These are phyloP conservation scores for Sporobolomyces pararoseus DNA, from an alignment of 768 basidiomycete species.

Conservation along the genomic window DNA sequence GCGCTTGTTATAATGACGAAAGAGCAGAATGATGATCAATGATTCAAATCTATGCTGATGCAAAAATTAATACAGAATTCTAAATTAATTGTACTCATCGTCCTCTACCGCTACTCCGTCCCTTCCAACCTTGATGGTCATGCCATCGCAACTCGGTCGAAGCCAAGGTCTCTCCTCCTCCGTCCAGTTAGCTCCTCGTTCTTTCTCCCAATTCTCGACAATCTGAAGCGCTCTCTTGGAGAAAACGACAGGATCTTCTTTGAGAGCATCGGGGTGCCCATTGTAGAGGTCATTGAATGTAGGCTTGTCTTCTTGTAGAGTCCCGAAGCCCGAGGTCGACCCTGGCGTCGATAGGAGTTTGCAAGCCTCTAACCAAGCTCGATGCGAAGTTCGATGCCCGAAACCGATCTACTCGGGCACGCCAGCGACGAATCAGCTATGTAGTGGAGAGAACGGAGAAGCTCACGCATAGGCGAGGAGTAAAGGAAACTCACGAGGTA, in stretches of 20 bases:
- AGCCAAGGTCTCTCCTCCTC: slow-evolving; percentile 28
- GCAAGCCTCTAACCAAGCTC: slow-evolving; percentile 19
- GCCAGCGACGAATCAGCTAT: background rate
- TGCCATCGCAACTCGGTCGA: slow-evolving; percentile 36
- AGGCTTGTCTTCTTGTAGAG: background rate
- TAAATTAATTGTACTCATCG: slow-evolving; percentile 27
- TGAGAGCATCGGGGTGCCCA: background rate
- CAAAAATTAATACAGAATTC: too few species aligned
- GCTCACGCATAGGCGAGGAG: background rate
- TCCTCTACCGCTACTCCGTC: slow-evolving; percentile 7
- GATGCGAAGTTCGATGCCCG: slow-evolving; percentile 39
- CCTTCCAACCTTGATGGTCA: slow-evolving; percentile 17
- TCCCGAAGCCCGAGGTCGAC: slow-evolving; percentile 1
- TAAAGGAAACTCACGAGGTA: slow-evolving; percentile 66
- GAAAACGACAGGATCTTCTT: slow-evolving; percentile 24
- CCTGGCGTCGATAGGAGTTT: slow-evolving; percentile 9
- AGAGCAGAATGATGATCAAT: too few species aligned
- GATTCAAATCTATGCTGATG: too few species aligned
- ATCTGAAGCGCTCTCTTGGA: background rate
- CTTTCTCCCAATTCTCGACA: slow-evolving; percentile 26
- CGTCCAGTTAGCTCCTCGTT: background rate
- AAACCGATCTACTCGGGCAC: slow-evolving; percentile 32
- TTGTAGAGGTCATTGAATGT: slow-evolving; percentile 18
- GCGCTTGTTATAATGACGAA: too few species aligned
- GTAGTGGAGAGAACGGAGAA: background rate